Percentiles rank a stretch among this genome's conserved stretches.
Evolutionary conservation across 139 green algal species (phyloP).

Genomic region (Coccomyxa sp.): DNA sequence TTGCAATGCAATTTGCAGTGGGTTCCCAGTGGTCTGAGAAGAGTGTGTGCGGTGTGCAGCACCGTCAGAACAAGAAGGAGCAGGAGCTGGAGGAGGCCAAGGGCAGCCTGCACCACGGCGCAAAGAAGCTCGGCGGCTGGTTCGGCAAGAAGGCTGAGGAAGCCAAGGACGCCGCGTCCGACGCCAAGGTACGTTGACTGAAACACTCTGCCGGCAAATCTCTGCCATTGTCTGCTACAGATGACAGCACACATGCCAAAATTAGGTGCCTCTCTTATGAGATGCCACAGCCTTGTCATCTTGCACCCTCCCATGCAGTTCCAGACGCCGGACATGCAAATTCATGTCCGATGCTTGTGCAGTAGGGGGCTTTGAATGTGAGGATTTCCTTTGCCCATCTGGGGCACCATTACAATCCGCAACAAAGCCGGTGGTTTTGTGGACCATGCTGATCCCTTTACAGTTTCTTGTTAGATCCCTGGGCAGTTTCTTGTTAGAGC

Average conservation of each 20-base stretch:
- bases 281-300: neutral
- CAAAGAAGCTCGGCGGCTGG: neutral
- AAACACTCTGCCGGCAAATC: neutral
- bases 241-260: neutral
- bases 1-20: too few relatives aligned
- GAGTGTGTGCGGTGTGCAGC: neutral
- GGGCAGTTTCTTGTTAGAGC: neutral
- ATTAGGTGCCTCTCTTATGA: too few relatives aligned
- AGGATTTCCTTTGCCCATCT: too few relatives aligned
- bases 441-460: too few relatives aligned
- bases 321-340: neutral
- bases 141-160: slow-evolving; percentile 1
- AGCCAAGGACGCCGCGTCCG: neutral
- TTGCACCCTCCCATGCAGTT: neutral
- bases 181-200: neutral
- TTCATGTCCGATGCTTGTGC: too few relatives aligned
- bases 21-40: too few relatives aligned
- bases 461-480: too few relatives aligned
- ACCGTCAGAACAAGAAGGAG: neutral
- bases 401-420: too few relatives aligned
- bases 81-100: slow-evolving; percentile 1
- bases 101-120: neutral
- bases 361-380: too few relatives aligned
- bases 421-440: too few relatives aligned
- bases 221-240: neutral